Conservation (phyloP, 257 asterid genomes). For the Scutellaria galericulata region DNA sequence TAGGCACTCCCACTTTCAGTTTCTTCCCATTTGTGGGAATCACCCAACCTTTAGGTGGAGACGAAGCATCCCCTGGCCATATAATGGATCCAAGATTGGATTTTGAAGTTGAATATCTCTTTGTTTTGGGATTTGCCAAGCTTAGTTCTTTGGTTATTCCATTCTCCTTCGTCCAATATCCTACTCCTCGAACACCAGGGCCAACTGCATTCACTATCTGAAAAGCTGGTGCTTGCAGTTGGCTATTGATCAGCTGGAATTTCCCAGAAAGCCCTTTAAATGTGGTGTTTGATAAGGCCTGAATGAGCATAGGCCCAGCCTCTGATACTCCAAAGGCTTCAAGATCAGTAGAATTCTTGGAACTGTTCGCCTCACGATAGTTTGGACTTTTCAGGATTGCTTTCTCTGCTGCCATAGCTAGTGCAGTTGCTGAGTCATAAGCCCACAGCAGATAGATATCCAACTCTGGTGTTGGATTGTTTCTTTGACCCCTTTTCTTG, state of each 20-base stretch:
- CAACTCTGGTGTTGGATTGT: neutral
- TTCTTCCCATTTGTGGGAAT: constrained; percentile 56
- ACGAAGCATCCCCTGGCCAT: constrained; percentile 54
- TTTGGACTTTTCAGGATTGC: constrained; percentile 14
- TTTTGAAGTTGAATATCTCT: constrained; percentile 35
- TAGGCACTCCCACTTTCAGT: constrained; percentile 52
- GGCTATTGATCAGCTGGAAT: constrained; percentile 45
- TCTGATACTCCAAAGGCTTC: constrained; percentile 42
- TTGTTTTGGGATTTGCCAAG: neutral
- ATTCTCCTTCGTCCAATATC: constrained; percentile 53
- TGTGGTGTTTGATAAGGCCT: constrained; percentile 35
- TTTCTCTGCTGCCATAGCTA: constrained; percentile 46
- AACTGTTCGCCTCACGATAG: neutral
- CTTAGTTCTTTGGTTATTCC: constrained; percentile 40
- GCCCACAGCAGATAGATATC: constrained; percentile 47
- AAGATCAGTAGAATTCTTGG: constrained; percentile 36
- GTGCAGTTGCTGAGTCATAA: constrained; percentile 41
- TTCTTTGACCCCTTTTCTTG: constrained; percentile 10
- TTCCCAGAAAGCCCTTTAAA: constrained; percentile 54
- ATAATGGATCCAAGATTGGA: constrained; percentile 44
- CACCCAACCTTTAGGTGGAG: constrained; percentile 61
- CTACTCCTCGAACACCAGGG: constrained; percentile 39
- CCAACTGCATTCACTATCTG: constrained; percentile 53
- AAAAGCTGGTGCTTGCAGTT: constrained; percentile 50
- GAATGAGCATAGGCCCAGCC: constrained; percentile 39